Percentiles rank a stretch among this genome's conserved stretches.
These are phyloP conservation scores for Spergularia bocconei DNA, from an alignment of 148 eudicot species.

Conservation along the genomic window DNA sequence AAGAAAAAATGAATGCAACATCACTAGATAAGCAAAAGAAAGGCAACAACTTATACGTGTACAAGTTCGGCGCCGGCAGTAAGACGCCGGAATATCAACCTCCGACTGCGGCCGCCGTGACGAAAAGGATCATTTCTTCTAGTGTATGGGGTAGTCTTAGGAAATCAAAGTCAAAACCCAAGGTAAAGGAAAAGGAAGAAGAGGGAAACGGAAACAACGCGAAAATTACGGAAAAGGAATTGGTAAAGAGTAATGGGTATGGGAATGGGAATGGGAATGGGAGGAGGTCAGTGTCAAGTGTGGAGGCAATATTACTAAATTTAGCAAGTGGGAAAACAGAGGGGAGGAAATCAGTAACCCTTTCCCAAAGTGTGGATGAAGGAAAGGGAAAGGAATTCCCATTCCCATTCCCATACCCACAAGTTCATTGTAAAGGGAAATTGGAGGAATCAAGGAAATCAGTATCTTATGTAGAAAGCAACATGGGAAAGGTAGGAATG, in stretches of 20 bases:
- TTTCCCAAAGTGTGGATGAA: constrained; percentile 29
- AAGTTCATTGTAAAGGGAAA: neutral
- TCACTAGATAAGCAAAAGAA: constrained; percentile 44
- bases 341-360: constrained; percentile 48
- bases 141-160: constrained; percentile 36
- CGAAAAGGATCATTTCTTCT: constrained; percentile 33
- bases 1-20: constrained; percentile 32
- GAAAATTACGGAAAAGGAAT: neutral
- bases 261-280: constrained; percentile 6
- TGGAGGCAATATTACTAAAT: constrained; percentile 15
- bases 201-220: constrained; percentile 13
- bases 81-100: constrained; percentile 35
- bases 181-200: neutral
- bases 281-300: constrained; percentile 33
- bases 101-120: constrained; percentile 23
- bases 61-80: constrained; percentile 44
- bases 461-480: constrained; percentile 35
- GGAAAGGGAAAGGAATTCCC: constrained; percentile 15
- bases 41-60: constrained; percentile 50
- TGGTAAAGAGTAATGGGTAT: constrained; percentile 6
- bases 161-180: constrained; percentile 20
- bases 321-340: constrained; percentile 19
- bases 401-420: neutral
- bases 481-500: constrained; percentile 27
- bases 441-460: constrained; percentile 32